Base-by-base conservation (phyloP, 2,329 filamentous ascomycete species). In the Colletotrichum eremochloae region DNA sequence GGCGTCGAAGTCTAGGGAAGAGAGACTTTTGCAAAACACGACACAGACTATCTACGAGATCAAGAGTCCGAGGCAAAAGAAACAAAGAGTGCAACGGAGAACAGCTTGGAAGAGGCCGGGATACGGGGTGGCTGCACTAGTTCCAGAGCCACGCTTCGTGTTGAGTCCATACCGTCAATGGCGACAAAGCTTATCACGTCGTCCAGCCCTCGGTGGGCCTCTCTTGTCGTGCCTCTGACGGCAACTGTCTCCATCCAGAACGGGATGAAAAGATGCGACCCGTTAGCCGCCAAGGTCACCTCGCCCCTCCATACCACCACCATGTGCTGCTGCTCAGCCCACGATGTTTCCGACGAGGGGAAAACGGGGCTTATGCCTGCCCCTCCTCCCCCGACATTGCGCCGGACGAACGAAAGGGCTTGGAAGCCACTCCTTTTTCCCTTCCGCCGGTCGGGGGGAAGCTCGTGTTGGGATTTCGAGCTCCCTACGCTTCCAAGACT, bases 181-280 rank as follows among this genome's bases (percentile, higher is more conserved):
- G 64, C 33, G n/a, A 52, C 50, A 71, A 71, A 68, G 68, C 57
- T 67, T 67, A 58, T 63, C 57, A 48, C 29, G 7, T 57, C 57
- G 36, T 52, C 52, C n/a, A 14, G 40, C 20, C 44, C 20, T 38
- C 14, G 5, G 18, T 15, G 29, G 42, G 24, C 24, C 24, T 3
- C 18, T 36, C 20, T 36, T 20, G 42, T 29, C 5, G 29, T 24
- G 18, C 24, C 42, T 14, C 46, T n/a, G 58, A 29, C 20, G 40
- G 44, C 18, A 15, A 20, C 20, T 29, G 29, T 24, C 46, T 11
- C 20, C 44, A n/a, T 44, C 42, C 42, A 20, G 20, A n/a, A 31
- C 15, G 29, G 24, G 24, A n/a, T 5, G 14, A 24, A 2, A 8
- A 44, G 9, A 18, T 20, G 5, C 15, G 42, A 44, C 57, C 29